Evolutionary conservation across 306 rosid species (phyloP), one percentile per base, ranked within the genome.

Genomic region (Medicago truncatula): DNA sequence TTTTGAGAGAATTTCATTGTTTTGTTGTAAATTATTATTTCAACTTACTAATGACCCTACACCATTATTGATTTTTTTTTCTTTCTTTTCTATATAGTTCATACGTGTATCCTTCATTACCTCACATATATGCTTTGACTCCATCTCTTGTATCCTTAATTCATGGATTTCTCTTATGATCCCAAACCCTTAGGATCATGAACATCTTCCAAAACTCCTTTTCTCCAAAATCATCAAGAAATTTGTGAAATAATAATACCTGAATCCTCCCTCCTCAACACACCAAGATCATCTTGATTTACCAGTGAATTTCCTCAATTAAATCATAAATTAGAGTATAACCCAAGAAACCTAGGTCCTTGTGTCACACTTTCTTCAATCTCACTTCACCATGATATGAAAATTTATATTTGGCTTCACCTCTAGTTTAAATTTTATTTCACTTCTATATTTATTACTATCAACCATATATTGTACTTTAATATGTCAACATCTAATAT

Each of bases 361-460:
- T 67, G 39, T 67, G 53, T 23, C 21, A 20, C 72, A 67, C 21
- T 44, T 67, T 67, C 58, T 25, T 68, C 21, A 68, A 49, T 44
- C 17, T 23, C 40, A 67, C 39, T 44, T 67, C 59, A 23, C 73
- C 25, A 34, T 34, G 38, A 34, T 34, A 34, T 34, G 38, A 34
- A 34, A 34, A 34, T 34, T 34, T 34, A 34, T 5, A 34, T 34
- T 34, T 34, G 38, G 7, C 4, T 34, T 34, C 38, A 34, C 38
- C 49, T 10, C 4, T 43, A 43, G 49, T 43, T 43, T 43, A 43
- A 43, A 43, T 43, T 43, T 43, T 43, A 43, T 43, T 43, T 11
- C 18, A 14, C 25, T 7, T 16, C 25, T 9, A 56, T 56, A 20
- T 56, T 56, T 20, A 18, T 56, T 56, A 56, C 31, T 56, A 31